Evolutionary conservation across 2,329 filamentous ascomycete species (phyloP).

Genomic region (Cercospora sojina): DNA sequence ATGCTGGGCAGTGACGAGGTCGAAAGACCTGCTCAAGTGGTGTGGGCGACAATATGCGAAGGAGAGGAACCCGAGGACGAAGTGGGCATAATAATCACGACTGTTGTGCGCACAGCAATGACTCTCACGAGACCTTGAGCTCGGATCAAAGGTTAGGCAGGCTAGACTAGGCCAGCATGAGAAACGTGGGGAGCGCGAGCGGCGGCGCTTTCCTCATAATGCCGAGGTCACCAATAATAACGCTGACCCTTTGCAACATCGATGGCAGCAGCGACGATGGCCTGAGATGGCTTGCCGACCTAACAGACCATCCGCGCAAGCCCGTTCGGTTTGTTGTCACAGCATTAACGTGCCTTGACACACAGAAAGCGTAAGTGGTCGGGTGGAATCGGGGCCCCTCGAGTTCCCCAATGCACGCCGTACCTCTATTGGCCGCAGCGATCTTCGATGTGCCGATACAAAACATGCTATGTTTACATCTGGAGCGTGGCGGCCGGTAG

Average conservation of each 20-base stretch:
- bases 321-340: background rate
- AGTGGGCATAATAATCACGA: constrained; percentile 1
- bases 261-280: background rate
- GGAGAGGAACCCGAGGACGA: background rate
- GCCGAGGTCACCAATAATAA: background rate
- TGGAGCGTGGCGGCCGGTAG: too few relatives aligned
- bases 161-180: constrained; percentile 6
- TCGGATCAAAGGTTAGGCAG: constrained; percentile 12
- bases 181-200: constrained; percentile 3
- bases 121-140: constrained; percentile 18
- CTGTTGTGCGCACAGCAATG: constrained; percentile 10
- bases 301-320: background rate
- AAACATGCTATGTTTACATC: background rate
- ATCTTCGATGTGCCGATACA: background rate
- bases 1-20: constrained; percentile 29
- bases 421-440: background rate
- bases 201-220: background rate
- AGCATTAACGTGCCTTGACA: background rate
- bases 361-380: background rate
- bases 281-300: background rate
- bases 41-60: constrained; percentile 21
- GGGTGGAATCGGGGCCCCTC: background rate
- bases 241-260: background rate
- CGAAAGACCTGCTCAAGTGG: constrained; percentile 16
- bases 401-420: background rate